Evolutionary conservation across 768 basidiomycete species (phyloP).

Genomic region (Mycena sanguinolenta): DNA sequence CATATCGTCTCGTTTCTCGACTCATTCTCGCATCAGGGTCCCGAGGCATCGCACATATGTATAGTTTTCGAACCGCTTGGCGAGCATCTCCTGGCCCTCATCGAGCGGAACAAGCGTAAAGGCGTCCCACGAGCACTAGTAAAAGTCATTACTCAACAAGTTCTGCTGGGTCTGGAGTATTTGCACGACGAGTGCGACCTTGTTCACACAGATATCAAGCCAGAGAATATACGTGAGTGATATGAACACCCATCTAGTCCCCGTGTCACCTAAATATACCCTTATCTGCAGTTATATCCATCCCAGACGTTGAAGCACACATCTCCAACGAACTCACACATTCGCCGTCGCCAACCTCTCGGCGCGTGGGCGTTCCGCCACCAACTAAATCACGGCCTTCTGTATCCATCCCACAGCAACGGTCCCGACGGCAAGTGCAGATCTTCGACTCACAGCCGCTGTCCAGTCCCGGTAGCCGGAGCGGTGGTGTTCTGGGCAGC

Average conservation of each 20-base stretch:
- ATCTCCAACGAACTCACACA: conserved; percentile 76
- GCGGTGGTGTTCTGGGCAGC: conserved; percentile 33
- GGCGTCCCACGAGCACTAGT: conserved; percentile 88
- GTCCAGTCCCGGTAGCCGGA: conserved; percentile 63
- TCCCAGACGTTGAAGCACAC: conserved; percentile 84
- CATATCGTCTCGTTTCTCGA: conserved; percentile 93
- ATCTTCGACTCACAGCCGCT: conserved; percentile 89
- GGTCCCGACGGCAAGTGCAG: conserved; percentile 75
- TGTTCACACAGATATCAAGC: conserved; percentile 95
- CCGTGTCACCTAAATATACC: conserved; percentile 35
- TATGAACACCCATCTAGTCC: conserved; percentile 32
- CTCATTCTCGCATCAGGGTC: conserved; percentile 84
- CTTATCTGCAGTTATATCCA: conserved; percentile 76
- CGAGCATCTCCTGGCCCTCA: conserved; percentile 80
- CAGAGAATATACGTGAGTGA: conserved; percentile 92
- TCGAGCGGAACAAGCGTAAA: conserved; percentile 84
- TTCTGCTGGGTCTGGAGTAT: conserved; percentile 91
- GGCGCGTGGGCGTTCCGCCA: conserved; percentile 84
- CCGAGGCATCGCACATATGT: conserved; percentile 85
- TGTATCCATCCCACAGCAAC: conserved; percentile 70
- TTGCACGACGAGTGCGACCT: conserved; percentile 93
- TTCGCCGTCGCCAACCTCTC: conserved; percentile 81
- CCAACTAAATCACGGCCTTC: conserved; percentile 74
- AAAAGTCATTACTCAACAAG: conserved; percentile 87
- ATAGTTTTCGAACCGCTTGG: conserved; percentile 92